Evolutionary conservation across 2,329 filamentous ascomycete genomes (phyloP), one percentile per base, ranked within the genome.

Genomic region (Diplodia sapinea): DNA sequence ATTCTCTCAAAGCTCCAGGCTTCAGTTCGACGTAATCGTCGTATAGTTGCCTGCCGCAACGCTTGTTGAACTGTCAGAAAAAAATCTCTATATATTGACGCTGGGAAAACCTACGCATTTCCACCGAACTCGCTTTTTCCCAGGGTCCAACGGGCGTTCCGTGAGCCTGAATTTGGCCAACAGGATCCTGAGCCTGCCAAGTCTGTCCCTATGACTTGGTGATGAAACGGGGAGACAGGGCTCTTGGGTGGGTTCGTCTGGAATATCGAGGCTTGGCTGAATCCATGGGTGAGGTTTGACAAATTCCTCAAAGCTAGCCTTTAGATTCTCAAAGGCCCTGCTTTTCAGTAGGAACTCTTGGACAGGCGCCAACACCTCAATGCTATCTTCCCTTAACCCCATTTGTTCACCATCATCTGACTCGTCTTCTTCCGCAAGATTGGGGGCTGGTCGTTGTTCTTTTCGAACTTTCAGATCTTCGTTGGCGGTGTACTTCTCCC

Each of bases 1-100:
- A 68, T 3, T 71, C 55, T 2, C 61, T 15, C 8, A 72, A 57
- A 15, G 71, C 72, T 12, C 65, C 67, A 7, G 51, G n/a, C 4
- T 67, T 49, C 12, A 71, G 52, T 65, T 72, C 71, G 1, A 12
- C 40, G 1, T 72, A 61, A 40, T 75, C 73, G n/a, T 69, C 67
- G 8, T 61, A 69, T 13, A 72, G 51, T 2, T 15, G 12, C 12
- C 72, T 68, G 23, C 72, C 69, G 43, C 72, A 72, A 23, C 4
- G 43, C 73, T 54, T 33, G 3, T 6, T 33, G 13, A 54, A 20
- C 15, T 17, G 13, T 54, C 15, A 54, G 51, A 5, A 54, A 9
- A 31, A n/a, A n/a, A n/a, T 7, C 31, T 33, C 31, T 54, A n/a
- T 4, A 17, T 6, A 1, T 8, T 15, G n/a, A 72, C 47, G 4